Evolutionary conservation across 2,329 filamentous ascomycete genomes (phyloP), one percentile per base, ranked within the genome.

Genomic region (Xylariaceae sp.): DNA sequence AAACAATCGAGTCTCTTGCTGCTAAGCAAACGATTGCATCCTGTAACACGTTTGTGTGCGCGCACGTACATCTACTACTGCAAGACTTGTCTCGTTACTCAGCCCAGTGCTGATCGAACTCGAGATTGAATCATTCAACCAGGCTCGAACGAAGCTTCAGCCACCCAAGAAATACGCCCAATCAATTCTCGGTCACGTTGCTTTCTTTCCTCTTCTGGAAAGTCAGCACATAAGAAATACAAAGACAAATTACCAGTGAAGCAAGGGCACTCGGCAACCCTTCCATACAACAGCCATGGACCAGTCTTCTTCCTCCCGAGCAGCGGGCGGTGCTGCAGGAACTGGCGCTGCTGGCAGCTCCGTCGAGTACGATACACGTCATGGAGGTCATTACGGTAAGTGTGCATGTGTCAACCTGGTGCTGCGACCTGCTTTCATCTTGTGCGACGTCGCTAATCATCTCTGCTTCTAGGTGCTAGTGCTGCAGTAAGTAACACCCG

Each of bases 341-440:
- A 47, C 49, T 31, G 51, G 48, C 22, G 44, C 50, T 11, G 49
- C 52, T 31, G 52, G 44, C 44, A 48, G 54, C 49, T 30, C 57
- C 39, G 56, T 55, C 41, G 77, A 81, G n/a, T 90, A 90, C 68
- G 86, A 90, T 69, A 82, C 82, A 44, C 78, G 74, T 59, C 83
- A 87, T 65, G 87, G 86, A 53, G 87, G 87, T 46, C 87, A 90
- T 69, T 90, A 90, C 73, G 86, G 87, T 89, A 73, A 71, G 78
- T 68, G 78, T 68, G 55, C 54, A 55, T 59, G 55, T 58, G 54
- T 43, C 55, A 53, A 50, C 43, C 48, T 57, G 45, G 15, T 36
- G 33, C 62, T 57, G 58, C 58, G 53, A 57, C 47, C 57, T 58
- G 53, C 56, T 58, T 51, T 56, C 45, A 30, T 39, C 52, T 62